Evolutionary conservation across 108 stramenopile species (phyloP).

Genomic region (Skeletonema grethae): DNA sequence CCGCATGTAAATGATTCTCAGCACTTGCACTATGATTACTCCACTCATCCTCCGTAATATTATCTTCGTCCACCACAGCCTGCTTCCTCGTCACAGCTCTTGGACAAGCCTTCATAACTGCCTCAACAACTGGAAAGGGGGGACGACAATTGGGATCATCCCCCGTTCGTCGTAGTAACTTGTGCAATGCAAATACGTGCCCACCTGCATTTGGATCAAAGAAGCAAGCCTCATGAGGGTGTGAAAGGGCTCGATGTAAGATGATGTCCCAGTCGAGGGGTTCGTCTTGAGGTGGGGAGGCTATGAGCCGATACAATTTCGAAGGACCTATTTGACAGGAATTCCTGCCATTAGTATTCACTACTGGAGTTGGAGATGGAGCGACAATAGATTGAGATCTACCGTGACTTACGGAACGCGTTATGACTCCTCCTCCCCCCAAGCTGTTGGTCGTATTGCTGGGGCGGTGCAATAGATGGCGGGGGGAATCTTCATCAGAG

Average conservation of each 20-base stretch:
- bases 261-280: constrained; percentile 23
- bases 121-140: constrained; percentile 64
- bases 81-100: constrained; percentile 51
- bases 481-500: background rate
- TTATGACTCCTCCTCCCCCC: background rate
- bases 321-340: constrained; percentile 22
- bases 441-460: background rate
- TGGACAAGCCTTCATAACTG: constrained; percentile 62
- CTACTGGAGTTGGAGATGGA: background rate
- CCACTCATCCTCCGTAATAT: constrained; percentile 14
- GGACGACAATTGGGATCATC: constrained; percentile 34
- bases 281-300: constrained; percentile 16
- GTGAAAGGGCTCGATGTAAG: constrained; percentile 17
- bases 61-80: constrained; percentile 34
- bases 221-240: constrained; percentile 43
- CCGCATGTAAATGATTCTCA: background rate
- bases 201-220: constrained; percentile 39
- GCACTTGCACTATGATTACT: background rate
- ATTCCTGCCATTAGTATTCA: background rate
- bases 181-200: constrained; percentile 38
- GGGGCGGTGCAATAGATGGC: background rate
- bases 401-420: background rate
- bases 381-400: background rate
- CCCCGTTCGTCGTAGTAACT: constrained; percentile 22
- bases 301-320: constrained; percentile 31